A percentile compares a stretch with the other conserved stretches of the same genome.
phyloP scores from a whole-genome alignment of 2,329 filamentous ascomycete genomes.

The Pseudovirgaria hyperparasitica region DNA sequence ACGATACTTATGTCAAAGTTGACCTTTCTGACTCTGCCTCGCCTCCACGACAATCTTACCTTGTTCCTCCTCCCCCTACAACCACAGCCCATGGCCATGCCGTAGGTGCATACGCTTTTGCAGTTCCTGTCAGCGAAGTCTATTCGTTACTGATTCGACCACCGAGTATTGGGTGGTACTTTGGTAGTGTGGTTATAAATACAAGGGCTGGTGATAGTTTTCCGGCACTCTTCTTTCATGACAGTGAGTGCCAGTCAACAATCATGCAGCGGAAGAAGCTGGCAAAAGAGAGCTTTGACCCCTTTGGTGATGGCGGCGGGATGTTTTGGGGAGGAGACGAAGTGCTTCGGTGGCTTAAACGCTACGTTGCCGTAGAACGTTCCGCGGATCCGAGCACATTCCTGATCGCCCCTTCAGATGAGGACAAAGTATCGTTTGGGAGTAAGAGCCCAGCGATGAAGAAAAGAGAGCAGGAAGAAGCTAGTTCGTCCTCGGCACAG shows the following conservation, averaged over 20 bases:
- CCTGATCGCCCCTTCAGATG: constrained; percentile 71
- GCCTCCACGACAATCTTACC: constrained; percentile 72
- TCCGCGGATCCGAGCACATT: constrained; percentile 89
- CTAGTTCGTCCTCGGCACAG: constrained; percentile 12
- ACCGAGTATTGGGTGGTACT: constrained; percentile 96
- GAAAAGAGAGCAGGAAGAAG: constrained; percentile 11
- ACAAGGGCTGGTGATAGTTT: constrained; percentile 83
- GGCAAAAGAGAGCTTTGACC: constrained; percentile 75
- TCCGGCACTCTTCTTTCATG: constrained; percentile 93
- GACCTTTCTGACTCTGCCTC: constrained; percentile 73
- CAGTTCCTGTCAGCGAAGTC: constrained; percentile 76
- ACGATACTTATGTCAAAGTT: constrained; percentile 88
- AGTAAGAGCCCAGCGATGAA: constrained; percentile 39
- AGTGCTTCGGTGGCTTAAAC: constrained; percentile 77
- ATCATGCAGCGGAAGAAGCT: constrained; percentile 86
- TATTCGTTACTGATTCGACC: constrained; percentile 85
- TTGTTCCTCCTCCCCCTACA: constrained; percentile 83
- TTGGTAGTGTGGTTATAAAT: constrained; percentile 89
- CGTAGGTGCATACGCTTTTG: constrained; percentile 76
- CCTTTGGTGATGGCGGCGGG: constrained; percentile 70
- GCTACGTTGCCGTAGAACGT: constrained; percentile 71
- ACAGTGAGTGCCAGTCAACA: constrained; percentile 90
- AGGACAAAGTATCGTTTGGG: constrained; percentile 75
- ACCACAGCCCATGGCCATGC: constrained; percentile 62
- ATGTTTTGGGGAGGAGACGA: constrained; percentile 99